A percentile compares a stretch with the other conserved stretches of the same genome.
These are phyloP conservation scores for Candida anutae DNA, from an alignment of 1,139 yeast genomes.

Conservation along the genomic window DNA sequence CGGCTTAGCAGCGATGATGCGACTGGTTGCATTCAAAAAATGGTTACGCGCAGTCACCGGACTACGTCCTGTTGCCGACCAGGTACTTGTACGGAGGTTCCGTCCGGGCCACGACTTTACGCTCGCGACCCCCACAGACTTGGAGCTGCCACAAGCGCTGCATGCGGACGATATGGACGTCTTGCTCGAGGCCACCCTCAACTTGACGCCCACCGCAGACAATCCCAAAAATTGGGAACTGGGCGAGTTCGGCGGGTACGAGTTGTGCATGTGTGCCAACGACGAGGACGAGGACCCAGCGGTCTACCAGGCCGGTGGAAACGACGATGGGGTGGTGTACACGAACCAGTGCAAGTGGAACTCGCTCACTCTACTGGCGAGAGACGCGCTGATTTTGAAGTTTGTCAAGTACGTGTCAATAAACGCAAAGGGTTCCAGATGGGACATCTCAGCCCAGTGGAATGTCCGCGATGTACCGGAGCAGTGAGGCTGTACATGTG, in stretches of 20 bases:
- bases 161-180: conserved; percentile 40
- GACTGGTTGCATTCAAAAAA: conserved; percentile 55
- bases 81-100: conserved; percentile 71
- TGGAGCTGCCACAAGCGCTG: conserved; percentile 17
- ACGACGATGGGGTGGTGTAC: conserved; percentile 73
- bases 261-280: conserved; percentile 70
- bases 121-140: conserved; percentile 71
- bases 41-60: conserved; percentile 65
- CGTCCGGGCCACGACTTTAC: conserved; percentile 95
- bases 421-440: conserved; percentile 83
- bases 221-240: conserved; percentile 62
- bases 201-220: conserved; percentile 62
- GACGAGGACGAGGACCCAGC: conserved; percentile 52
- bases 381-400: conserved; percentile 80
- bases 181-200: conserved; percentile 60
- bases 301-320: conserved; percentile 47
- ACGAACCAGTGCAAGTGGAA: conserved; percentile 86
- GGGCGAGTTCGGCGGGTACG: conserved; percentile 93
- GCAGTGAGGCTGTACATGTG: no score
- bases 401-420: conserved; percentile 89
- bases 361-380: conserved; percentile 61
- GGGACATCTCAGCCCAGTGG: conserved; percentile 87
- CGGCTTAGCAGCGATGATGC: conserved; percentile 51
- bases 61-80: conserved; percentile 58
- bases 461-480: no score